phyloP scores from a whole-genome alignment of 306 rosid species.

The Prunus davidiana region DNA sequence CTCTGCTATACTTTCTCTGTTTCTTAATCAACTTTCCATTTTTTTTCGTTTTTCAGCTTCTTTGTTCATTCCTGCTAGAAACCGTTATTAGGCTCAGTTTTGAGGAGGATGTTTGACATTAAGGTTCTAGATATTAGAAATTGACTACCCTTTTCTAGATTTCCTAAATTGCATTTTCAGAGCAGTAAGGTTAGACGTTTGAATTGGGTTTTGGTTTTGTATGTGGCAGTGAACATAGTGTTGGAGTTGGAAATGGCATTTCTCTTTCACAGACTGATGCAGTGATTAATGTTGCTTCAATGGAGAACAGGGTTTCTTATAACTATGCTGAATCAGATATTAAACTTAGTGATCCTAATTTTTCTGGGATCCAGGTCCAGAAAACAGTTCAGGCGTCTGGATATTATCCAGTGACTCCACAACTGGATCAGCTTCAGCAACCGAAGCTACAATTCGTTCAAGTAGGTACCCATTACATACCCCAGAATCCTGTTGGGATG shows the following conservation, averaged over 20 bases:
- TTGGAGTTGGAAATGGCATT: slow-evolving; percentile 6
- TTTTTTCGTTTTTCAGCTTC: too few species aligned
- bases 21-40: too few species aligned
- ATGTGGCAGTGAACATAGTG: slow-evolving; percentile 33
- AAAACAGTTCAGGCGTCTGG: slow-evolving; percentile 8
- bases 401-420: slow-evolving; percentile 23
- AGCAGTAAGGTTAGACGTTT: background rate
- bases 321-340: slow-evolving; percentile 24
- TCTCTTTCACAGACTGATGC: slow-evolving; percentile 10
- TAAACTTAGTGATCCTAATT: slow-evolving; percentile 6
- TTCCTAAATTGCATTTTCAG: background rate
- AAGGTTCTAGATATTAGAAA: background rate
- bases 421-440: slow-evolving; percentile 33
- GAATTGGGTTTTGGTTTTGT: slow-evolving; percentile 18
- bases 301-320: slow-evolving; percentile 24
- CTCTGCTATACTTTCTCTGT: background rate
- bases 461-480: slow-evolving; percentile 23
- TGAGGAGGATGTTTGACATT: background rate
- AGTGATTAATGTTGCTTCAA: slow-evolving; percentile 18
- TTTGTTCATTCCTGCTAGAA: background rate
- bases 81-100: background rate
- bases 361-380: slow-evolving; percentile 24
- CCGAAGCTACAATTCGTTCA: slow-evolving; percentile 38
- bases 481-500: slow-evolving; percentile 19
- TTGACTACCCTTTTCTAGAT: background rate